phyloP scores from a whole-genome alignment of 2,329 filamentous ascomycete species.

The Penicillium decumbens region DNA sequence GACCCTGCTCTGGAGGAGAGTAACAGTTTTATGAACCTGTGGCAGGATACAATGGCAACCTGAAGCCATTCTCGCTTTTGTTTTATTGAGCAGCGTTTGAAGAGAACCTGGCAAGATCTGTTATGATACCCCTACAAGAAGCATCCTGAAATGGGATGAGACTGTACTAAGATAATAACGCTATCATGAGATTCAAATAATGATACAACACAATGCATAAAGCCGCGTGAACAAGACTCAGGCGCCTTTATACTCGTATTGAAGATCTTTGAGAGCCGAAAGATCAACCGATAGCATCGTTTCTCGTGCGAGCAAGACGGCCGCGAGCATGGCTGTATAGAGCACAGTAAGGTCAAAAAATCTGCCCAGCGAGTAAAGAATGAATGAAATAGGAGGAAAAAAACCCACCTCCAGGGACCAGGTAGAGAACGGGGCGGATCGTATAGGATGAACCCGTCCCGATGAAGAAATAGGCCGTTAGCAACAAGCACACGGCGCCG shows the following conservation, averaged over 20 bases:
- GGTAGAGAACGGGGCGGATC: slow-evolving; percentile 28
- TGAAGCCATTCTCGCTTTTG: background rate
- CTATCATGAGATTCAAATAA: background rate
- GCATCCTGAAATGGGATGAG: background rate
- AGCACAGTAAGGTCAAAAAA: slow-evolving; percentile 9
- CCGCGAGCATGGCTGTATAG: slow-evolving; percentile 32
- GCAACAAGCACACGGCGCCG: slow-evolving; percentile 26
- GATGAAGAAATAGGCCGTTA: slow-evolving; percentile 27
- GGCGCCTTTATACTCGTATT: slow-evolving; percentile 42
- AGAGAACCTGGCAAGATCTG: background rate
- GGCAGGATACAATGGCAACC: background rate
- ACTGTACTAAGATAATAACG: background rate
- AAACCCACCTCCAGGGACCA: slow-evolving; percentile 38
- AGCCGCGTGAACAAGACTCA: slow-evolving; percentile 13
- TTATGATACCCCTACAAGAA: slow-evolving; percentile 7
- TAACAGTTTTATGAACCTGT: background rate
- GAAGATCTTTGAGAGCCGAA: slow-evolving; percentile 35
- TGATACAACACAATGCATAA: background rate
- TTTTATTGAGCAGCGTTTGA: background rate
- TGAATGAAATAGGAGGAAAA: background rate
- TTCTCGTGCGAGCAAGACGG: slow-evolving; percentile 30
- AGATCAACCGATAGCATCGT: slow-evolving; percentile 40
- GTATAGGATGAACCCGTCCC: slow-evolving; percentile 14
- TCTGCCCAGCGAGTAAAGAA: background rate
- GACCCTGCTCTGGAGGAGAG: slow-evolving; percentile 39